phyloP scores from a whole-genome alignment of 2,329 filamentous ascomycete species.

The Exophiala viscosa region DNA sequence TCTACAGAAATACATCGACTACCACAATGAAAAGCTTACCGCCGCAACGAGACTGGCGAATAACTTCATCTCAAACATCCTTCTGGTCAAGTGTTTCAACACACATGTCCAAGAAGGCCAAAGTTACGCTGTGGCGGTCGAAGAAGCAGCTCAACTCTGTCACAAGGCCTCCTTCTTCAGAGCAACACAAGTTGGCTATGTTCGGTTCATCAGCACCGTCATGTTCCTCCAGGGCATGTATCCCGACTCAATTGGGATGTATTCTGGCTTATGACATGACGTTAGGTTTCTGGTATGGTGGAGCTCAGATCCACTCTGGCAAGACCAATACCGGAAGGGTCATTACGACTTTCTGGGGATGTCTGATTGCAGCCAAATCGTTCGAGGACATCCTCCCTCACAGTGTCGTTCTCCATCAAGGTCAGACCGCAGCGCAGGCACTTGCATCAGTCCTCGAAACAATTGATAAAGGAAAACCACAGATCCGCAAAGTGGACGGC shows the following conservation, averaged over 20 bases:
- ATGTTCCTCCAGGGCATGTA: slow-evolving; percentile 66
- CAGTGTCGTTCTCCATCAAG: slow-evolving; percentile 73
- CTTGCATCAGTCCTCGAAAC: slow-evolving; percentile 50
- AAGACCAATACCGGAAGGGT: slow-evolving; percentile 61
- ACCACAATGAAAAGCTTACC: slow-evolving; percentile 65
- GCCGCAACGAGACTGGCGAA: slow-evolving; percentile 68
- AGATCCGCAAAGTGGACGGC: slow-evolving; percentile 30
- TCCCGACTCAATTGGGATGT: neutral
- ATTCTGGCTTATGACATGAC: neutral
- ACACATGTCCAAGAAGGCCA: slow-evolving; percentile 66
- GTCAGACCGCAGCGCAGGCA: slow-evolving; percentile 66
- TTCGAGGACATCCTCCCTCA: slow-evolving; percentile 72
- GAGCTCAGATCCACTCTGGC: slow-evolving; percentile 61
- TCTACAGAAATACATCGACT: slow-evolving; percentile 63
- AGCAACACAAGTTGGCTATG: slow-evolving; percentile 67
- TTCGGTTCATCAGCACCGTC: slow-evolving; percentile 68
- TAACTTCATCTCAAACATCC: slow-evolving; percentile 69
- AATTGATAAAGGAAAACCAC: slow-evolving; percentile 26
- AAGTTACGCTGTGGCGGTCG: slow-evolving; percentile 60
- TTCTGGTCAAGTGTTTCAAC: slow-evolving; percentile 83
- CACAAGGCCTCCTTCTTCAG: slow-evolving; percentile 64
- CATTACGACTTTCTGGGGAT: slow-evolving; percentile 80
- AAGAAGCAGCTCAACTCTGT: slow-evolving; percentile 60
- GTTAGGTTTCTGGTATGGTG: slow-evolving; percentile 79
- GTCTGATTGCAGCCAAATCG: slow-evolving; percentile 70